Conservation (phyloP, 2,329 filamentous ascomycete genomes). For the Niveomyces coronatus region DNA sequence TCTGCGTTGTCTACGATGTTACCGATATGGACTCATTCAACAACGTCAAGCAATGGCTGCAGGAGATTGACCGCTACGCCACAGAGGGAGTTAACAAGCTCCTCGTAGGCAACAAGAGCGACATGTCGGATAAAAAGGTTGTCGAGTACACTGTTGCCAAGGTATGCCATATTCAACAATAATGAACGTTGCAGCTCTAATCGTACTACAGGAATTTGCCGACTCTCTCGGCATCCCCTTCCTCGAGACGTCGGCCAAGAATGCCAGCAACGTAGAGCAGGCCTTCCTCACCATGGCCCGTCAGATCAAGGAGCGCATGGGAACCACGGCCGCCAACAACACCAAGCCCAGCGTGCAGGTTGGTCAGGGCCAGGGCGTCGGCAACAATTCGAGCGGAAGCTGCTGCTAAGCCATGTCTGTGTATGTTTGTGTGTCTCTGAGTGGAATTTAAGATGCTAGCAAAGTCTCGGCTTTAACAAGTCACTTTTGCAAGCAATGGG, state of each 20-base stretch:
- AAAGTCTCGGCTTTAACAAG: too few relatives aligned
- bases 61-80: slow-evolving; percentile 98
- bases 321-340: slow-evolving; percentile 88
- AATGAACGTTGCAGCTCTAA: too few relatives aligned
- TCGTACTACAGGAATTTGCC: slow-evolving; percentile 98
- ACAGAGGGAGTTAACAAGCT: slow-evolving; percentile 99
- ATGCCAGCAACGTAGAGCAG: slow-evolving; percentile 98
- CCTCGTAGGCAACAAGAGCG: slow-evolving; percentile 98
- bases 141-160: slow-evolving; percentile 99
- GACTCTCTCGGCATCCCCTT: slow-evolving; percentile 98
- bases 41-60: slow-evolving; percentile 99
- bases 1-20: slow-evolving; percentile 99
- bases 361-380: slow-evolving; percentile 86
- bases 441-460: neutral
- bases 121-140: slow-evolving; percentile 99
- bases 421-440: neutral
- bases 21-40: slow-evolving; percentile 99
- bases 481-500: too few relatives aligned
- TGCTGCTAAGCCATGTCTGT: slow-evolving; percentile 62
- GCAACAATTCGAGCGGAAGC: slow-evolving; percentile 71
- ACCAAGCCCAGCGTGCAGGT: slow-evolving; percentile 98
- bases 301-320: slow-evolving; percentile 99
- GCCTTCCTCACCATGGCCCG: slow-evolving; percentile 99
- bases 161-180: slow-evolving; percentile 45
- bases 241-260: slow-evolving; percentile 99